Base-by-base conservation (phyloP, 1,284 basidiomycete genomes). In the Apiotrichum porosum region DNA sequence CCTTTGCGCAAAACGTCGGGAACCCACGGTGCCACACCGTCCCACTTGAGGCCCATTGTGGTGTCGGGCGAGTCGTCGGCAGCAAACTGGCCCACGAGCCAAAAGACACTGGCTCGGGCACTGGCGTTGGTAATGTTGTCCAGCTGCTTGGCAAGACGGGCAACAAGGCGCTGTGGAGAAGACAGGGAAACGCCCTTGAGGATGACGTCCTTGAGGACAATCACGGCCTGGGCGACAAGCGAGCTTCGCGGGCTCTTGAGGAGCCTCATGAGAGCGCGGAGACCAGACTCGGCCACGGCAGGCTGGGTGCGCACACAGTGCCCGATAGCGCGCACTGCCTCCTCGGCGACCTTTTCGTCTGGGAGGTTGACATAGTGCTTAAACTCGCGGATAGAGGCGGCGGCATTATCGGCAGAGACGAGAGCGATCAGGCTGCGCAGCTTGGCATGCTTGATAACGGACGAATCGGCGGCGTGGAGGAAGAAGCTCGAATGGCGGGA, bases 71-170 rank as follows among this genome's bases (percentile, higher is more conserved):
- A 50, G 17, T 62, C 60, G 23, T 47, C 46, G 6, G 61, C 76
- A 3, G 85, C 79, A 66, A 88, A 89, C 68, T 93, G 88, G 0
- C 92, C 92, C 0, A 90, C 88, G 0, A 95, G 79, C 89, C 90
- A 93, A 33, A 90, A 75, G 0, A 94, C 82, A 57, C 86, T 91
- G 0, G 89, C 88, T 21, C 87, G 76, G 0, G 92, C 89, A 54
- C 81, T 79, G 1, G 85, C 77, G 61, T 90, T 85, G 14, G 75
- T 79, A 41, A 97, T 87, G 42, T 83, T 83, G 46, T 88, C 86
- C 32, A 93, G 79, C 26, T 81, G 77, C 43, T 80, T 76, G 0
- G 86, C 85, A 6, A 95, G 80, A 28, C 83, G 80, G 1, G 82
- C 79, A 10, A 92, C 84, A 51, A 94, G 85, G 13, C 75, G 74